Conservation (phyloP, 1,284 basidiomycete species). For the Earliella scabrosa region DNA sequence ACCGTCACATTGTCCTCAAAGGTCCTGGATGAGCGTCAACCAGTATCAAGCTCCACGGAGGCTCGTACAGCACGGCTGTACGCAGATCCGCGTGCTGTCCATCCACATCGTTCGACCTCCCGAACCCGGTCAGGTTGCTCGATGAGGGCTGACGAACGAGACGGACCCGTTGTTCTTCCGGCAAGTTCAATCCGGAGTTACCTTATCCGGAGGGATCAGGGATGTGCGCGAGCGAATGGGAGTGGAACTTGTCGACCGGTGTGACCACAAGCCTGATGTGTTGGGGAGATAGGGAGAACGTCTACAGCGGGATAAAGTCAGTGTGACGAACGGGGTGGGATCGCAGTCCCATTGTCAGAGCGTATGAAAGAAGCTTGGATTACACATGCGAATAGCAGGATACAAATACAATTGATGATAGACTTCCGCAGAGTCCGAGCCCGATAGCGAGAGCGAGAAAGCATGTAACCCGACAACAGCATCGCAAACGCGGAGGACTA, state of each 20-base stretch:
- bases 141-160: constrained; percentile 16
- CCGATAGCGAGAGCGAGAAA: constrained; percentile 11
- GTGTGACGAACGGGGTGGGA: too few relatives aligned
- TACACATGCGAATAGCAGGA: constrained; percentile 19
- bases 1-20: too few relatives aligned
- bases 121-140: constrained; percentile 6
- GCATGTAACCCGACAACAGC: too few relatives aligned
- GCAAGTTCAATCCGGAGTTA: constrained; percentile 17
- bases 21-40: too few relatives aligned
- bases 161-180: constrained; percentile 21
- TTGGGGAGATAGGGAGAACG: too few relatives aligned
- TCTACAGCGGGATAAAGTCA: too few relatives aligned
- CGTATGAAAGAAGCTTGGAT: constrained; percentile 11
- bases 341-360: neutral
- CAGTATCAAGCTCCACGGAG: too few relatives aligned
- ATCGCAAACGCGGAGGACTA: too few relatives aligned
- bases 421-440: constrained; percentile 24
- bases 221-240: constrained; percentile 7
- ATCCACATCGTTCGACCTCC: constrained; percentile 18
- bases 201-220: constrained; percentile 19
- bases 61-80: constrained; percentile 21
- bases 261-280: neutral
- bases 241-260: neutral
- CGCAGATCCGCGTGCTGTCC: constrained; percentile 21
- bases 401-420: constrained; percentile 28